Evolutionary conservation across 1,139 yeast genomes (phyloP).

Genomic region (Yamadazyma membranifaciens): DNA sequence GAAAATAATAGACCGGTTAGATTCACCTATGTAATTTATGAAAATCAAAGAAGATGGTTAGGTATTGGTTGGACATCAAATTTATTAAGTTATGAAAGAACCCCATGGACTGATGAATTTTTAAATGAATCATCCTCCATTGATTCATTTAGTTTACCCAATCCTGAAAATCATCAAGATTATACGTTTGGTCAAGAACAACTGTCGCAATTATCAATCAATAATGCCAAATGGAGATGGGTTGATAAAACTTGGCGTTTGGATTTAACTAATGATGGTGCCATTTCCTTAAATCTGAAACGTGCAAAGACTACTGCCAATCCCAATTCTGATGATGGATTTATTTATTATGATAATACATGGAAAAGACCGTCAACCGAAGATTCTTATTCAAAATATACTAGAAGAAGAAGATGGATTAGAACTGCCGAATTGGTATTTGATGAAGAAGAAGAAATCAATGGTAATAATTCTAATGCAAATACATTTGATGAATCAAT

Average conservation of each 20-base stretch:
- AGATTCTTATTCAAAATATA: conserved; percentile 85
- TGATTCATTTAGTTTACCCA: conserved; percentile 77
- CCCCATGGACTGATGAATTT: conserved; percentile 97
- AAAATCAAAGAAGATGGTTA: conserved; percentile 95
- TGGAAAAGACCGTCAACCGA: conserved; percentile 93
- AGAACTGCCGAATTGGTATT: conserved; percentile 85
- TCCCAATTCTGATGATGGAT: conserved; percentile 82
- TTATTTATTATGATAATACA: conserved; percentile 82
- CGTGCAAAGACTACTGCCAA: conserved; percentile 70
- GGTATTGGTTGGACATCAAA: conserved; percentile 98
- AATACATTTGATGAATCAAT: conserved; percentile 7
- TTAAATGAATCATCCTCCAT: conserved; percentile 80
- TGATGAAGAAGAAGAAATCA: conserved; percentile 14
- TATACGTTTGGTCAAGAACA: conserved; percentile 22
- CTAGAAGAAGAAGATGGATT: conserved; percentile 94
- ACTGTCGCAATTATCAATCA: conserved; percentile 17
- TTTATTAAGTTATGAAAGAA: conserved; percentile 84
- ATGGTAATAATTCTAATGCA: conserved; percentile 5
- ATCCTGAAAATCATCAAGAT: conserved; percentile 41
- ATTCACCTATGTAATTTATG: conserved; percentile 90
- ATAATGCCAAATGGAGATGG: conserved; percentile 82
- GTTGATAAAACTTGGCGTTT: conserved; percentile 89
- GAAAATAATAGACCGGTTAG: conserved; percentile 59
- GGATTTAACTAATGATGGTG: conserved; percentile 86
- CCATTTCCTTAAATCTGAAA: conserved; percentile 66